Conservation (phyloP, 257 asterid species). For the Jacaranda mimosifolia region DNA sequence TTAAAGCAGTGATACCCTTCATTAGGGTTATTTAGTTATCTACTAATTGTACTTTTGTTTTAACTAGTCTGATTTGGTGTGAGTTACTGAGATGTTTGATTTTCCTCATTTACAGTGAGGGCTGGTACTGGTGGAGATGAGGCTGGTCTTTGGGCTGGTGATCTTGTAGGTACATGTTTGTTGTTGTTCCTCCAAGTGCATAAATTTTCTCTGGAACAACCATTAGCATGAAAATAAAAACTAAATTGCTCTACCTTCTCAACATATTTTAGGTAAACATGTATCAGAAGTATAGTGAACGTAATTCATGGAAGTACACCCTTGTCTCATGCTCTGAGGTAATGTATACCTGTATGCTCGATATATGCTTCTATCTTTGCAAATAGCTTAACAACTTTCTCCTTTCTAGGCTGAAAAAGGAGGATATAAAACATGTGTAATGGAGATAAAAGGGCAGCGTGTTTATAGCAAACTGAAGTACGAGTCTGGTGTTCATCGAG, state of each 20-base stretch:
- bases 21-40: constrained; percentile 17
- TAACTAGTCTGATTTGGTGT: neutral
- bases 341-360: constrained; percentile 33
- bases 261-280: constrained; percentile 70
- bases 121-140: constrained; percentile 99
- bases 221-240: constrained; percentile 25
- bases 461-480: constrained; percentile 97
- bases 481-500: constrained; percentile 99
- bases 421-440: constrained; percentile 88
- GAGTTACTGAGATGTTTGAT: constrained; percentile 26
- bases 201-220: constrained; percentile 24
- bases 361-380: constrained; percentile 17
- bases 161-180: constrained; percentile 98
- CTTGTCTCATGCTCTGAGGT: constrained; percentile 92
- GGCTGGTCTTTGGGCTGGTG: constrained; percentile 99
- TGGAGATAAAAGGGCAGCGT: constrained; percentile 93
- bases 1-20: neutral
- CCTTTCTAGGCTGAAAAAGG: constrained; percentile 77
- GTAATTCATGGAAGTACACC: constrained; percentile 76
- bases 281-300: constrained; percentile 91
- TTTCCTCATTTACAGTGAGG: constrained; percentile 69
- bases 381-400: constrained; percentile 41
- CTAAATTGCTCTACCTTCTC: constrained; percentile 25
- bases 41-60: constrained; percentile 19
- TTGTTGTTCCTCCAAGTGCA: constrained; percentile 45